phyloP scores from a whole-genome alignment of 202 grass and related monocot species.

The Dendrocalamus latiflorus region DNA sequence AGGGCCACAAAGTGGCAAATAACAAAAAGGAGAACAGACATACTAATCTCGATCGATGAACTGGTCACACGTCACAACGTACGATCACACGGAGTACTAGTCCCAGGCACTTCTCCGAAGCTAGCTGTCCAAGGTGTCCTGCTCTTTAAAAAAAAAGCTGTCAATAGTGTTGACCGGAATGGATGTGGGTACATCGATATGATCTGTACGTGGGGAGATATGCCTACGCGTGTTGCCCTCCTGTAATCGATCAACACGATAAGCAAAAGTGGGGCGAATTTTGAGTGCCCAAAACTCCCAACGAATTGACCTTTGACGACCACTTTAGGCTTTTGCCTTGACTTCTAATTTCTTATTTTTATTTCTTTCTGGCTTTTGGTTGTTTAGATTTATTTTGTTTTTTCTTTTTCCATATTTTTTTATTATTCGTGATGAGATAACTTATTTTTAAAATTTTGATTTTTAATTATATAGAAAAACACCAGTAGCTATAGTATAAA shows the following conservation, averaged over 20 bases:
- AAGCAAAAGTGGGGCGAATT: neutral
- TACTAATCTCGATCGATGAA: neutral
- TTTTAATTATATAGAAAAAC: no score
- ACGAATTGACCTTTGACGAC: neutral
- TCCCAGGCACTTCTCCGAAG: neutral
- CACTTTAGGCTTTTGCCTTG: no score
- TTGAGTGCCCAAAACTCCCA: neutral
- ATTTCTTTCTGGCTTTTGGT: no score
- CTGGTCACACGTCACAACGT: neutral
- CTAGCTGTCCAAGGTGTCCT: neutral
- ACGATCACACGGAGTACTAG: no score
- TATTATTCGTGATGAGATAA: no score
- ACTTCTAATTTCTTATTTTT: no score
- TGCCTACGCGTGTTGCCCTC: neutral
- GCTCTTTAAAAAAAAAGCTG: neutral
- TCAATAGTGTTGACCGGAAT: neutral
- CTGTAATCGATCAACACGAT: neutral
- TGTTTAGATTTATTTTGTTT: no score
- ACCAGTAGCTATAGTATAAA: no score
- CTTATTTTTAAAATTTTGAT: no score
- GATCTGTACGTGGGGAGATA: neutral
- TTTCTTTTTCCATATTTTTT: no score
- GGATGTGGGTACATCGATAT: neutral
- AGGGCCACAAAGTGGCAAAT: no score
- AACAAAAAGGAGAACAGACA: neutral